Base-by-base conservation (phyloP, 768 basidiomycete genomes). In the Nidularia pulvinata region DNA sequence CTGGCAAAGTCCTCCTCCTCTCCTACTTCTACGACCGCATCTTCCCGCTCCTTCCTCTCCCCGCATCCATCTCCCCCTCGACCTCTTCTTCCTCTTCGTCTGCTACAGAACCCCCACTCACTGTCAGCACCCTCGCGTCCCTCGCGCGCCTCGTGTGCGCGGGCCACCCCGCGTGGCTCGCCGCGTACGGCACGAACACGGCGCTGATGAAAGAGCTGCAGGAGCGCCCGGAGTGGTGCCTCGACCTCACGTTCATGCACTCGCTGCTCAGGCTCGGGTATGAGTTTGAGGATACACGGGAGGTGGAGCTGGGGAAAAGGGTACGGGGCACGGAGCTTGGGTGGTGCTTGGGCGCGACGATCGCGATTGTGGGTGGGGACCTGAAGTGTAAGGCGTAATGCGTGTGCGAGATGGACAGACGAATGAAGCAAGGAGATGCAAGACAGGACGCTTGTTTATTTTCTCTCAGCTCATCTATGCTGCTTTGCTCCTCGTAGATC, bases 11-110 rank as follows among this genome's bases (percentile, higher is more conserved):
- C 57, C 82, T 96, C 30, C 83, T 96, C n/a, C 80, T 99, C 1
- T 97, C 95, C 22, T 99, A 98, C 79, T 99, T 98, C 74, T 97
- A 94, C 74, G 97, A 98, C 76, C 91, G 97, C 36, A 79, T 96
- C 54, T 71, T 78, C 30, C 96, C 95, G 0, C 82, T 99, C 55
- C 73, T 94, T 48, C 71, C 65, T 13, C 51, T 54, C 14, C 33
- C 55, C 1, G 36, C 55, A 44, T 54, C 60, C 2, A 22, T 37
- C 3, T 51, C 53, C 22, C 39, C 57, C 4, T 32, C 51, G 3
- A n/a, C 52, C 9, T 50, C 58, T 33, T 33, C 57, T 1, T 44
- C 57, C 10, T 10, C 33, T 14, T 43, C 52, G 1, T 50, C 55
- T 33, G 42, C 58, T 6, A 43, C 60, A 14, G 25, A 55, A 10